Conservation (phyloP, 2,329 filamentous ascomycete genomes). For the Fusarium clavum region DNA sequence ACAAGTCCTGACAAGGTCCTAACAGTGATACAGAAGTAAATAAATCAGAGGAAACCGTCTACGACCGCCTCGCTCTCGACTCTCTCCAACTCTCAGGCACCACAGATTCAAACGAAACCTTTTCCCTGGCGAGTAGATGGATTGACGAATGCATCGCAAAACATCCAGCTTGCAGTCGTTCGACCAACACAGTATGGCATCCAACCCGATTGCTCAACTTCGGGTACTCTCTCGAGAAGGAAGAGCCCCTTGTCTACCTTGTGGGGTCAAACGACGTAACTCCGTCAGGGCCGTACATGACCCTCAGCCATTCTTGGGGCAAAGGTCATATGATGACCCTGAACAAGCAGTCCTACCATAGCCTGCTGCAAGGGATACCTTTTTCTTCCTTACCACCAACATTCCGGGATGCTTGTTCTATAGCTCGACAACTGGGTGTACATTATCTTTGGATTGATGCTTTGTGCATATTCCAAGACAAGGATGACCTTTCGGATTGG, state of each 20-base stretch:
- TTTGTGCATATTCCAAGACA: not conserved
- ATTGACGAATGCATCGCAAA: not conserved
- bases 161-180: not conserved
- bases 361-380: not conserved
- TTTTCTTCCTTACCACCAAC: not conserved
- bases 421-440: not conserved
- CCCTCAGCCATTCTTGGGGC: not conserved
- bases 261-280: not conserved
- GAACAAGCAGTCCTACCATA: not conserved
- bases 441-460: not conserved
- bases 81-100: not conserved
- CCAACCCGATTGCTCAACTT: not conserved
- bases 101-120: not conserved
- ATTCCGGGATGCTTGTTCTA: not conserved
- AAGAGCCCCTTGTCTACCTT: not conserved
- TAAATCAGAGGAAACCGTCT: no score
- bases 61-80: not conserved
- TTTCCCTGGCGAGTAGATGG: not conserved
- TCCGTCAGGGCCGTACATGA: not conserved
- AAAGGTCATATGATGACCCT: not conserved
- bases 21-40: not conserved
- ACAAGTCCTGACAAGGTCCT: no score
- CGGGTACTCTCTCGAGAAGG: no score
- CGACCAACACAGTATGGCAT: not conserved
- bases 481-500: not conserved